These are phyloP conservation scores for Lipomyces orientalis DNA, from an alignment of 805 yeast genomes.

Conservation along the genomic window DNA sequence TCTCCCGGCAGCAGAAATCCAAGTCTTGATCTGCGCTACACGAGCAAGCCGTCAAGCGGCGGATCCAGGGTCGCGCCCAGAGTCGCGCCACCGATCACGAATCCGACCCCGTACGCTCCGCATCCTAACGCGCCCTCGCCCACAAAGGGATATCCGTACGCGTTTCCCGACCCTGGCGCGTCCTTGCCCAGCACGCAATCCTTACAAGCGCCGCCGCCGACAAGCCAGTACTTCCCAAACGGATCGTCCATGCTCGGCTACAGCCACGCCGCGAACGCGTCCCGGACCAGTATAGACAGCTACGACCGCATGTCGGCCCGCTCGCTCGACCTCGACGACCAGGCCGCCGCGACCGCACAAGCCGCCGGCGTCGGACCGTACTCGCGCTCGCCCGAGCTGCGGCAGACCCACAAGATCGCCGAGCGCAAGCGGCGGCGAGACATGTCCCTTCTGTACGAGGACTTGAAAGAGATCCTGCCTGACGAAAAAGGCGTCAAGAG, in stretches of 20 bases:
- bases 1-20: constrained; percentile 2
- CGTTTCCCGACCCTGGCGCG: constrained; percentile 36
- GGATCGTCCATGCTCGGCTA: constrained; percentile 17
- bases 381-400: constrained; percentile 40
- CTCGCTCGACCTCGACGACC: constrained; percentile 28
- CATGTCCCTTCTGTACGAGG: constrained; percentile 39
- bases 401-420: constrained; percentile 41
- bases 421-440: constrained; percentile 40
- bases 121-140: constrained; percentile 37
- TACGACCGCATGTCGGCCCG: constrained; percentile 25
- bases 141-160: constrained; percentile 34
- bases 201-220: neutral
- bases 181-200: constrained; percentile 9
- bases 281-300: constrained; percentile 30
- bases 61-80: constrained; percentile 20
- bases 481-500: constrained; percentile 38
- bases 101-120: constrained; percentile 27
- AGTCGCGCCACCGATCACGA: constrained; percentile 30
- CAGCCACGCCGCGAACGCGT: constrained; percentile 13
- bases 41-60: neutral
- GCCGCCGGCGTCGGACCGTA: constrained; percentile 29
- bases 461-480: constrained; percentile 36
- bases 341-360: constrained; percentile 6
- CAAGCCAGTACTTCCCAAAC: constrained; percentile 11
- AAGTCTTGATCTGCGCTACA: constrained; percentile 1